Conservation (phyloP, 225 moss, liverwort and hornwort genomes). For the Thuidium tamariscinum region DNA sequence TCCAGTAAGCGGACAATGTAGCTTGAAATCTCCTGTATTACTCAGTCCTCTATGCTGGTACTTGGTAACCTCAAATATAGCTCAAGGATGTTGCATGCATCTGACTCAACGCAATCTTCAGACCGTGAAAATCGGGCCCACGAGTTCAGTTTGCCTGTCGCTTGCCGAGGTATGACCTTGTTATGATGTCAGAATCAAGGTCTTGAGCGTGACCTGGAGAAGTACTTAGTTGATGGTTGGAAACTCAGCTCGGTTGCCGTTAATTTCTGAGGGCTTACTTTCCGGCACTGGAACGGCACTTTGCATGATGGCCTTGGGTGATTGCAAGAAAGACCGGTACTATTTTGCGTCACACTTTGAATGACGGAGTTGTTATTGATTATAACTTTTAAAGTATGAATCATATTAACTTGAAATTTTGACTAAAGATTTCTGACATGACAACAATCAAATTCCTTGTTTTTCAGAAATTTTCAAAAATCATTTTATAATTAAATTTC, state of each 20-base stretch:
- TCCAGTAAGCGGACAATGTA: background rate
- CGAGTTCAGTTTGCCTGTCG: background rate
- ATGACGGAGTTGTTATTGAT: too few species aligned
- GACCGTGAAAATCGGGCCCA: background rate
- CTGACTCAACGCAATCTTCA: background rate
- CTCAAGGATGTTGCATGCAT: background rate
- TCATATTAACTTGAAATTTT: too few species aligned
- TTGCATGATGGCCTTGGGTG: too few species aligned
- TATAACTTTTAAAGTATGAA: too few species aligned
- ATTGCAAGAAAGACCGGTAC: too few species aligned
- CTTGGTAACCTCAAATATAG: background rate
- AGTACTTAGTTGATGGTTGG: background rate
- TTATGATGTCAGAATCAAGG: background rate
- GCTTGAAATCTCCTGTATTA: background rate
- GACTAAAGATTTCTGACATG: too few species aligned
- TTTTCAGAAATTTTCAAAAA: too few species aligned
- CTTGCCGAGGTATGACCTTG: background rate
- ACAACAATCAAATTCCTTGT: too few species aligned
- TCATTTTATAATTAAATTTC: too few species aligned
- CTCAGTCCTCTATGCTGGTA: background rate
- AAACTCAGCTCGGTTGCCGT: background rate
- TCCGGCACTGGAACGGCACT: background rate
- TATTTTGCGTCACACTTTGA: too few species aligned
- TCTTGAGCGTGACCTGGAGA: background rate
- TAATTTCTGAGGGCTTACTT: background rate